Conservation (phyloP, 2,329 filamentous ascomycete species). For the Dactylellina parvicollis region DNA sequence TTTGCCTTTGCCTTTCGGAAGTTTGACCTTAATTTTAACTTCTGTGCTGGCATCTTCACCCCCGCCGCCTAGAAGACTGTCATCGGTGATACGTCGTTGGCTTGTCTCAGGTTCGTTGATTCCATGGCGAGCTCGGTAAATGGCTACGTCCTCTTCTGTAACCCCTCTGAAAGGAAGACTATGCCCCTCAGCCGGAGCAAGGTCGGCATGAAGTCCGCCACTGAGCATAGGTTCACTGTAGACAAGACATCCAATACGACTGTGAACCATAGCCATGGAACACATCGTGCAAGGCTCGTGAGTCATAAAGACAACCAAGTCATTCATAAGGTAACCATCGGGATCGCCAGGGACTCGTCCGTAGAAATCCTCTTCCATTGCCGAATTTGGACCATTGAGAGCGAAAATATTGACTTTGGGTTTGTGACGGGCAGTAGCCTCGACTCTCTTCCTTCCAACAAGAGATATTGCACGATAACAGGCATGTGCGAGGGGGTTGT, state of each 20-base stretch:
- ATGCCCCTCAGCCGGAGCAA: constrained; percentile 65
- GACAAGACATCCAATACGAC: constrained; percentile 85
- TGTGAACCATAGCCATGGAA: constrained; percentile 94
- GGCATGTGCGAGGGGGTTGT: constrained; percentile 81
- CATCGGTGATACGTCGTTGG: constrained; percentile 7
- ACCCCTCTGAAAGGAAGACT: constrained; percentile 55
- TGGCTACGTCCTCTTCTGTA: constrained; percentile 61
- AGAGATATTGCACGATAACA: constrained; percentile 83
- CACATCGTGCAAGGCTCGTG: constrained; percentile 98
- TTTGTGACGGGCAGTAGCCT: constrained; percentile 50
- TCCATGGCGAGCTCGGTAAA: constrained; percentile 56
- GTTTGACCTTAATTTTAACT: constrained; percentile 22
- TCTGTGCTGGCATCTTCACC: constrained; percentile 12
- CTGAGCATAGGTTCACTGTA: constrained; percentile 84
- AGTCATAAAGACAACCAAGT: constrained; percentile 90
- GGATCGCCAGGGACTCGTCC: constrained; percentile 34
- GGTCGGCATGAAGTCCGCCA: constrained; percentile 82
- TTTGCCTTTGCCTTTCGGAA: constrained; percentile 26
- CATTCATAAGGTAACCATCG: constrained; percentile 92
- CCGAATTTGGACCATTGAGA: constrained; percentile 40
- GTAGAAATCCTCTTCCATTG: constrained; percentile 48
- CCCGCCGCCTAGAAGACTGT: constrained; percentile 7
- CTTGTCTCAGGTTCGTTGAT: constrained; percentile 16
- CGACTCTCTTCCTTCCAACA: constrained; percentile 70
- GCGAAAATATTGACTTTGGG: constrained; percentile 36